Evolutionary conservation across 345 rosid genomes (phyloP), one percentile per base, ranked within the genome.

Genomic region (Melaleuca quinquenervia): DNA sequence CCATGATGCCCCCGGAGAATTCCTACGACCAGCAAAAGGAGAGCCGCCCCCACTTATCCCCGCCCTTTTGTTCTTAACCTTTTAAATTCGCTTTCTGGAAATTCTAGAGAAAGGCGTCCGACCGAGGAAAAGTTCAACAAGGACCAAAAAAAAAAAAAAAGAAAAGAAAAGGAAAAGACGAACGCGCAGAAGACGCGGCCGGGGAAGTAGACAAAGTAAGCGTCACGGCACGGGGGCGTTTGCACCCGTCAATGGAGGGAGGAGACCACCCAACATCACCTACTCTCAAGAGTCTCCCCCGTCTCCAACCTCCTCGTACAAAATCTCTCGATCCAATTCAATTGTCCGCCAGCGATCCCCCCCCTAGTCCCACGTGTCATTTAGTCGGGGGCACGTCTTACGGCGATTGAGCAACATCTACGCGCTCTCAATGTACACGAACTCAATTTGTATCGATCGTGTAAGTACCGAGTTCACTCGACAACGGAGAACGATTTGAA

Each of bases 401-500:
- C 6, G 5, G 11, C 1, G 24, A 10, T 14, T 21, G 2, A 3
- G 5, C 7, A 27, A 6, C 14, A 7, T 62, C 0, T 29, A 3
- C 0, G 0, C 3, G 0, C 11, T 52, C 53, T 52, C 16, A 6
- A 51, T 51, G 6, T 51, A 15, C 20, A 14, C 20, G 16, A 52
- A 52, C 7, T 5, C 20, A 15, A 3, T 52, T 52, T 52, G 13
- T 50, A 6, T 50, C 51, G 51, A 50, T 50, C 7, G 13, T 11
- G 12, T 3, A 50, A 41, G 4, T 41, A 41, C 4, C 4, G 41
- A 41, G 4, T 41, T 41, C 4, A 41, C 41, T 41, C 4, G 41
- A 41, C 4, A 41, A 41, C 41, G 41, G 41, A 41, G 41, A 41
- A 41, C 41, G 2, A 51, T 16, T 1, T 14, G 53, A 6, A 18